A percentile compares a stretch with the other conserved stretches of the same genome.
Evolutionary conservation across 208 protist genomes (phyloP).

Genomic region (Acanthamoeba sp.): DNA sequence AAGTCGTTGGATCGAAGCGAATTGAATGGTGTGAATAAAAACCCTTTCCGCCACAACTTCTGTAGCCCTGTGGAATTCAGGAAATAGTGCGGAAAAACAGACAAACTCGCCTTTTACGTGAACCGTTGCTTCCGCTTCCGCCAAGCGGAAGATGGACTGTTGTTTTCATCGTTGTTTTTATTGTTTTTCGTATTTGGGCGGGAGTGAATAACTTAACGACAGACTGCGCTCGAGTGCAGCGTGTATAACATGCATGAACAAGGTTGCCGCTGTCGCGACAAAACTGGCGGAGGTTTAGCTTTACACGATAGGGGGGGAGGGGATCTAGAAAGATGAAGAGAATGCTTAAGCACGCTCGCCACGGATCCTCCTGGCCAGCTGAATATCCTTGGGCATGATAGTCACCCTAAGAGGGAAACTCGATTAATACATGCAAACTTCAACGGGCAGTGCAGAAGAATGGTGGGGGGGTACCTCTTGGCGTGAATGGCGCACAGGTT

Average conservation of each 20-base stretch:
- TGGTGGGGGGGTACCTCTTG: constrained; percentile 98
- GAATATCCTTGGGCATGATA: constrained; percentile 99
- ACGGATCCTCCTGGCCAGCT: constrained; percentile 98
- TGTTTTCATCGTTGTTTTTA: not conserved
- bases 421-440: constrained; percentile 92
- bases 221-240: not conserved
- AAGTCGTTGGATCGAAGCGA: not conserved
- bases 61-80: not conserved
- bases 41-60: not conserved
- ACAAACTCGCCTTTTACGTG: not conserved
- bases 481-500: too few species aligned
- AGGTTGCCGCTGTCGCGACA: not conserved
- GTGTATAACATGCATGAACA: constrained; percentile 31
- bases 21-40: not conserved
- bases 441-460: too few species aligned
- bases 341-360: constrained; percentile 93
- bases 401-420: too few species aligned
- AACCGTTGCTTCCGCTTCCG: too few species aligned
- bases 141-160: not conserved
- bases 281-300: constrained; percentile 2
- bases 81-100: constrained; percentile 29
- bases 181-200: not conserved
- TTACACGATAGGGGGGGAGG: constrained; percentile 15
- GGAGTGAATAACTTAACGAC: constrained; percentile 22
- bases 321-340: not conserved